Base-by-base conservation (phyloP, 768 basidiomycete genomes). In the Tubosaeta sp. region DNA sequence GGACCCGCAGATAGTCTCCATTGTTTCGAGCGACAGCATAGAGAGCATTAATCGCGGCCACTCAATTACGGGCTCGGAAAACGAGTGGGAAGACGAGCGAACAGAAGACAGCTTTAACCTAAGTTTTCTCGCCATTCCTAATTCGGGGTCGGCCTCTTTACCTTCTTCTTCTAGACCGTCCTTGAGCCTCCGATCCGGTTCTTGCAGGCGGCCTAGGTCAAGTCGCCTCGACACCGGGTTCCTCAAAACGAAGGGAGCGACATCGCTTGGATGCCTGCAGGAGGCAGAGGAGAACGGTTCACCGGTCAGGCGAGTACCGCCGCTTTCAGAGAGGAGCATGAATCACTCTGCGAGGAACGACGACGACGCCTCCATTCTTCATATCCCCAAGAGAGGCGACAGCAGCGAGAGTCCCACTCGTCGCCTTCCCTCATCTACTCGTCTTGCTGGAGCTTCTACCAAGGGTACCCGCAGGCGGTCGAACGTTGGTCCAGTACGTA, bases 51-150 rank as follows among this genome's bases (percentile, higher is more conserved):
- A 55, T 33, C 69, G 65, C 32, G 58, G 59, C 42, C 63, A 69
- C 33, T 83, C 84, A 4, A 67, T 78, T 22, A 78, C 83, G 43
- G 77, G 82, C 6, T 89, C 87, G 6, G 89, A 91, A 59, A 90
- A 86, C 65, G 90, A 93, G 51, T 92, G 91, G 90, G 90, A 92
- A 69, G 89, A 92, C 63, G 89, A 91, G 63, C 87, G 81, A 71
- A 88, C 86, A 1, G 89, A 93, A 8, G 88, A 89, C 46, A 88
- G 85, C 63, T 63, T 87, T 59, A 81, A 75, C 57, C 52, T 84
- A 54, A 83, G 76, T 64, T 76, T 82, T 63, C 55, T 73, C 50
- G 71, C 79, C 6, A 49, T 54, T 49, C 51, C 58, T 38, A 47
- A 46, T 17, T 48, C 50, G 41, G 53, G 46, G 9, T 17, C 57